Percentiles rank a stretch among this genome's conserved stretches.
Evolutionary conservation across 768 basidiomycete genomes (phyloP).

Genomic region (Phlegmacium glaucopus): DNA sequence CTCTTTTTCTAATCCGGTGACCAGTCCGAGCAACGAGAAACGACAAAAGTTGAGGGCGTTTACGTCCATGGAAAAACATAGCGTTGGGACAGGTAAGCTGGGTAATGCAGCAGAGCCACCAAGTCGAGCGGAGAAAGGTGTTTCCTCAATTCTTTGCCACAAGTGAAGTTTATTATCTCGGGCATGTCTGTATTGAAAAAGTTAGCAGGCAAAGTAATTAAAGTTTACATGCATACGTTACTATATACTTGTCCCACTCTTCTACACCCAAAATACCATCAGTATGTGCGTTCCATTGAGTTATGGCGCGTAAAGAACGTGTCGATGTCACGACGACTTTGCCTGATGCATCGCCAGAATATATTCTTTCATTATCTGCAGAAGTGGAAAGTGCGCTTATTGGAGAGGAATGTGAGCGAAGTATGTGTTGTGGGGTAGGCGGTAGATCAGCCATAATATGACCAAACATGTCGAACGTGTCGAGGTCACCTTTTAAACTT

Average conservation of each 20-base stretch:
- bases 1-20: slow-evolving; percentile 2
- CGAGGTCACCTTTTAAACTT: too few relatives aligned
- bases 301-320: slow-evolving; percentile 65
- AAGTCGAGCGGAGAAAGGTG: slow-evolving; percentile 38
- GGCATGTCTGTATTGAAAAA: slow-evolving; percentile 74
- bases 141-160: slow-evolving; percentile 54
- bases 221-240: too few relatives aligned
- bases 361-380: slow-evolving; percentile 71
- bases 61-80: slow-evolving; percentile 75
- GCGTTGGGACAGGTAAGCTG: slow-evolving; percentile 43
- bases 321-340: slow-evolving; percentile 77
- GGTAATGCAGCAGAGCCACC: slow-evolving; percentile 57
- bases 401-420: slow-evolving; percentile 69
- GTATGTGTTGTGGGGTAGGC: slow-evolving; percentile 66
- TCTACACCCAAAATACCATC: slow-evolving; percentile 75
- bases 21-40: slow-evolving; percentile 59
- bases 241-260: slow-evolving; percentile 61
- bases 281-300: slow-evolving; percentile 76
- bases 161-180: slow-evolving; percentile 85
- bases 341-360: slow-evolving; percentile 83
- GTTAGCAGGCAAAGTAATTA: too few relatives aligned
- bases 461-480: not conserved
- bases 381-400: slow-evolving; percentile 64
- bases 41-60: slow-evolving; percentile 95
- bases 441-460: slow-evolving; percentile 33